Base-by-base conservation (phyloP, 164 flowering plant species). In the Vitis amurensis region DNA sequence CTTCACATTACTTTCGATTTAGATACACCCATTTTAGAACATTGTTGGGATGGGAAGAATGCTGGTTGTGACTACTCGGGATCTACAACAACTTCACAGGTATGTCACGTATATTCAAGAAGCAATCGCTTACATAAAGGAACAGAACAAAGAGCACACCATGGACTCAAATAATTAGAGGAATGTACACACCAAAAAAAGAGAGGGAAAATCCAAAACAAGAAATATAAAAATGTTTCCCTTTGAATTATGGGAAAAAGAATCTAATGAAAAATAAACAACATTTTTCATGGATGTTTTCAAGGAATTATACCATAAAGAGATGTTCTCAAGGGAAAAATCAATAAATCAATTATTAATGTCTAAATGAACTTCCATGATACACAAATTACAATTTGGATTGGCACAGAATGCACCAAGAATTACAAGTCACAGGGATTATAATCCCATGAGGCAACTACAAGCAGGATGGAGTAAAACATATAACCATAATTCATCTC, bases 321-420 rank as follows among this genome's bases (percentile, higher is more conserved):
- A 65, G 47, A 70, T 59, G 63, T 64, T 75, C 59, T 62, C 14
- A 52, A 64, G 69, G 69, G 80, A 86, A 82, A 77, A 87, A 89
- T 87, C 83, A 89, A 88, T 79, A 78, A 89, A 88, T 85, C 74
- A 72, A 85, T 80, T 73, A 82, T 77, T 64, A 75, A 79, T 79
- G 76, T 91, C 79, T 79, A 78, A 81, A 82, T 74, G 83, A 83
- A 77, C 72, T 72, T 86, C 74, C 73, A 85, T 82, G 85, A 81
- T 88, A 87, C 90, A 89, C 58, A 80, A 80, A 81, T 77, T 84
- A 89, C 91, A 86, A 75, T 79, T 74, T 72, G 73, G 71, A 73
- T 55, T 70, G 80, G 79, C 71, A 76, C 70, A 55, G 66, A 76
- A 72, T 76, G 81, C 85, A 84, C 86, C 81, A 86, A 80, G 67